Base-by-base conservation (phyloP, 2,329 filamentous ascomycete species). In the Aspergillus pseudotamarii region DNA sequence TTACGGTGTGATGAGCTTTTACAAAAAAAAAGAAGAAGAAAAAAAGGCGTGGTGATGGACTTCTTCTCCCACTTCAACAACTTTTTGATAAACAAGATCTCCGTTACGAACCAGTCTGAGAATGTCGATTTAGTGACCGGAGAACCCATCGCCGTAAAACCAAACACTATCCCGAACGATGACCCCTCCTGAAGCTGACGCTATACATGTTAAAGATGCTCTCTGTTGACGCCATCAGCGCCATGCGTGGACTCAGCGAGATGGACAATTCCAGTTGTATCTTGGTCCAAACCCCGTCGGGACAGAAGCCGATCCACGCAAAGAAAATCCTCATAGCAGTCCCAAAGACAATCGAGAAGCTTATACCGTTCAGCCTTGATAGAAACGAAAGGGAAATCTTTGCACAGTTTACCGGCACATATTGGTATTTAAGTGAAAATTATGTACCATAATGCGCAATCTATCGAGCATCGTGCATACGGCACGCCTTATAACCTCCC, bases 21-120 rank as follows among this genome's bases (percentile, higher is more conserved):
- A 34, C 30, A 61, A 62, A 5, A 50, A 26, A 11, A 21, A 26
- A 26, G 3, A 61, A 26, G 3, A 61, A 26, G 8, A 21, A 61
- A 62, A 5, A 50, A 26, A 11, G 19, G 21, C 21, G 21, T 59
- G 23, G 45, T 59, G 19, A 36, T 14, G 2, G 38, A 58, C 43
- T 64, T 57, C 16, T 61, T 66, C 46, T 19, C n/a, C 4, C 54
- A 53, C 9, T 51, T 65, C 43, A 16, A 56, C 6, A 30, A 56
- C n/a, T 50, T 55, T 6, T 11, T 45, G 14, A 38, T 30, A 32
- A n/a, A 14, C 8, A 28, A 32, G 46, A n/a, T n/a, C 46, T 19
- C 19, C 16, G 11, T 8, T 30, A 30, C 14, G 26, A 32, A 51
- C 26, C 46, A n/a, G 26, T n/a, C 26, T 26, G 26, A 51, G 46